Percentiles rank a stretch among this genome's conserved stretches.
Conservation (phyloP, 1,284 basidiomycete species). For the Clitocybe nebularis region DNA sequence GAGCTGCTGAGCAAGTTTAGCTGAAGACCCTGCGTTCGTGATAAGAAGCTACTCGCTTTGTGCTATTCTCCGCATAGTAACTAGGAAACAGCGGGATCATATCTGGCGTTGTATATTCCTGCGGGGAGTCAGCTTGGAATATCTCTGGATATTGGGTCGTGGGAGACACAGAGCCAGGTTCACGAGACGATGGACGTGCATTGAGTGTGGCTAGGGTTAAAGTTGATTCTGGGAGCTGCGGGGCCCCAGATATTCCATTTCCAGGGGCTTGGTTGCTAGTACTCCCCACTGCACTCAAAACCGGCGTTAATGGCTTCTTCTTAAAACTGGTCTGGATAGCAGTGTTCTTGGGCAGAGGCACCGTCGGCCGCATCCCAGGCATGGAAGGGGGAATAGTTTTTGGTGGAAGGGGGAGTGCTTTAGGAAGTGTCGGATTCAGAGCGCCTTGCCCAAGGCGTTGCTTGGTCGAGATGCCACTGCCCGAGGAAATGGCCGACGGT, state of each 20-base stretch:
- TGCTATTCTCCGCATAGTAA: neutral
- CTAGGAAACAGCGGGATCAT: neutral
- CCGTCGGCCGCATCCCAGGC: conserved; percentile 12
- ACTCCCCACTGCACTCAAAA: conserved; percentile 1
- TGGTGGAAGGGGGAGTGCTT: too few relatives aligned
- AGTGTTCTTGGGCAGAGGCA: conserved; percentile 14
- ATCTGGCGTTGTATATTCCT: conserved; percentile 6
- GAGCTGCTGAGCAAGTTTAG: neutral
- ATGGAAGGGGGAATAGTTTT: conserved; percentile 14
- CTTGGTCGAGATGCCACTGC: conserved; percentile 43
- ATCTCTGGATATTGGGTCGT: conserved; percentile 4
- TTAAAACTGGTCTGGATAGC: conserved; percentile 33
- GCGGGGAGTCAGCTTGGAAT: conserved; percentile 2
- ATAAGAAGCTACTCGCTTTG: neutral
- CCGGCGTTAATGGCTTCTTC: conserved; percentile 27
- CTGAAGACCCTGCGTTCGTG: neutral
- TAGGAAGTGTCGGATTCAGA: conserved; percentile 27
- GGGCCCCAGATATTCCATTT: conserved; percentile 2
- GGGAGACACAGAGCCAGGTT: conserved; percentile 7
- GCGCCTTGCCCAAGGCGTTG: conserved; percentile 41
- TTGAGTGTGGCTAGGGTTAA: conserved; percentile 15
- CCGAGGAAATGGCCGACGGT: conserved; percentile 18
- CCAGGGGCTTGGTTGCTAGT: neutral
- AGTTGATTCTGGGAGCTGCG: conserved; percentile 4
- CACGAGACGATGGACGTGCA: conserved; percentile 5